Evolutionary conservation across 495 filamentous ascomycete genomes (phyloP).

Genomic region (Neurospora sp.): DNA sequence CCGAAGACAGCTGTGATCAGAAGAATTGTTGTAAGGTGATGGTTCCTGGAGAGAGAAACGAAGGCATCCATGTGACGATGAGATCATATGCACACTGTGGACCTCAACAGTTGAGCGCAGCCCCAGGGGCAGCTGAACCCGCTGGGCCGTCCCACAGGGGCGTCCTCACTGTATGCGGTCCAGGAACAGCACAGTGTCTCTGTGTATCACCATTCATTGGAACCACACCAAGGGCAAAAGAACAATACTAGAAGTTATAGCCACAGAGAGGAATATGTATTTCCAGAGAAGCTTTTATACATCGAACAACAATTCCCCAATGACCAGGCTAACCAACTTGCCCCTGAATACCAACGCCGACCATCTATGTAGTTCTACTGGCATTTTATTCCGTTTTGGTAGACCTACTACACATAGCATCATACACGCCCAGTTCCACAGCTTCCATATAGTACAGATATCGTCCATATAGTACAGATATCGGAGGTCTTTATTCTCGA

Average conservation of each 20-base stretch:
- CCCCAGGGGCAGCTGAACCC: background rate
- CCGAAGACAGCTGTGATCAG: background rate
- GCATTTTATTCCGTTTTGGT: background rate
- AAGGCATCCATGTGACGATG: background rate
- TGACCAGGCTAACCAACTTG: background rate
- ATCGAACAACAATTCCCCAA: background rate
- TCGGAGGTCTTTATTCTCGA: background rate
- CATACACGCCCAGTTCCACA: background rate
- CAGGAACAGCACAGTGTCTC: background rate
- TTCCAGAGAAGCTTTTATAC: background rate
- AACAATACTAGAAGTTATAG: background rate
- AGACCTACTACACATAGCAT: background rate
- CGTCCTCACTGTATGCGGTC: background rate
- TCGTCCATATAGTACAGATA: background rate
- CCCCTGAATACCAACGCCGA: background rate
- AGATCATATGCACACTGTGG: background rate
- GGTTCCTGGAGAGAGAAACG: background rate
- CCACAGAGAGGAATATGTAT: background rate
- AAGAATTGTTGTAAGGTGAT: background rate
- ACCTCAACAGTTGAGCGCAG: background rate
- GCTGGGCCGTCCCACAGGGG: background rate
- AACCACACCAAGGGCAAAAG: background rate
- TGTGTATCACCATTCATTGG: background rate
- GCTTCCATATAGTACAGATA: background rate
- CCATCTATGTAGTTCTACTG: background rate